Evolutionary conservation across 2,329 filamentous ascomycete genomes (phyloP), one percentile per base, ranked within the genome.

Genomic region (Fusarium pseudoanthophilum): DNA sequence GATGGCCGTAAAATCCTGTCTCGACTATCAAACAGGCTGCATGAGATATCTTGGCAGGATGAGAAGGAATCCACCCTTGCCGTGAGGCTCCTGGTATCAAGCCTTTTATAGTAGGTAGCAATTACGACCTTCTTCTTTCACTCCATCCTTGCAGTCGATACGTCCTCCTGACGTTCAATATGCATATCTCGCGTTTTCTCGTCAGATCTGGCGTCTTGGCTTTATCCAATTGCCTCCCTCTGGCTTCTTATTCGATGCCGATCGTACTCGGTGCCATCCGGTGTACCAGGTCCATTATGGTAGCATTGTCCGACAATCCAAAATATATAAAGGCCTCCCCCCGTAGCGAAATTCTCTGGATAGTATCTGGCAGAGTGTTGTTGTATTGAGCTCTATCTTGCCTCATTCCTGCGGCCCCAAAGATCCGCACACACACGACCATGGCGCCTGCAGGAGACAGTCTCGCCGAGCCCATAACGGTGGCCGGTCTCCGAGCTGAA

Each of bases 391-490:
- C 60, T 46, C 14, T 46, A 64, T 20, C 45, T 56, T 40, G 64
- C 62, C 46, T 42, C 48, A 36, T 42, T 52, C 28, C 21, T 68
- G 63, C 48, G 46, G n/a, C 26, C 37, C 20, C 39, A 37, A 51
- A 60, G 32, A 48, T 49, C 39, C 59, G 42, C n/a, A 64, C 32
- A 37, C 42, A 34, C 24, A 60, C 26, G 11, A 78, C 55, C 21
- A 81, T 81, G 76, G 71, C 76, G 72, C 74, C 81, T 58, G 75
- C 78, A 57, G 78, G 77, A 64, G 80, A 82, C 60, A 75, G 57
- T 56, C 72, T 79, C 48, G 82, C 83, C 59, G 81, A 84, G 76
- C 77, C 81, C 53, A 81, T 82, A 43, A 73, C 72, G 20, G 77
- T 73, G 56, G 80, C 78, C 43, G 72, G 77, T 62, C 60, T 77